Percentiles rank a stretch among this genome's conserved stretches.
Evolutionary conservation across 495 filamentous ascomycete genomes (phyloP).

Genomic region (Aspergillus cristatus): DNA sequence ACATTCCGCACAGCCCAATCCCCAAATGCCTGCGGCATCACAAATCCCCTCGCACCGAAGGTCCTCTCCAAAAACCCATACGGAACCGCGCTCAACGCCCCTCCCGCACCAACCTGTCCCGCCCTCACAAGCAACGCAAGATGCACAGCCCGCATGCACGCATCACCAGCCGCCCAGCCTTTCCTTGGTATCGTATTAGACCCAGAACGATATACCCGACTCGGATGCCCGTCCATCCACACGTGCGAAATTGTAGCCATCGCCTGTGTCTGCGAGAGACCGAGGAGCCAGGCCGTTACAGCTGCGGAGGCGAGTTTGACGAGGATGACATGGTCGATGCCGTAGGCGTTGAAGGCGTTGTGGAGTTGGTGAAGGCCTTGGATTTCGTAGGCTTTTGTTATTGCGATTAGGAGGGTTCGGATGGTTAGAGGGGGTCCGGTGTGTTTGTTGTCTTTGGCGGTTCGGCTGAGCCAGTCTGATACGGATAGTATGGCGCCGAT

Average conservation of each 20-base stretch:
- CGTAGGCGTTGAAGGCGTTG: constrained; percentile 30
- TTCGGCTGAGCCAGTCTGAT: constrained; percentile 26
- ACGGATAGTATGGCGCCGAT: constrained; percentile 32
- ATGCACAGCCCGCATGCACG: constrained; percentile 34
- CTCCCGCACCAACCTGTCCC: constrained; percentile 27
- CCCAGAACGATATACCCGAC: constrained; percentile 22
- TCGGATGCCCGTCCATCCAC: constrained; percentile 30
- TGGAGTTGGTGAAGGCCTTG: constrained; percentile 30
- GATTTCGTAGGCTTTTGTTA: constrained; percentile 40
- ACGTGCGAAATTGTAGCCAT: constrained; percentile 28
- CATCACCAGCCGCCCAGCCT: constrained; percentile 39
- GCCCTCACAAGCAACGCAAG: constrained; percentile 19
- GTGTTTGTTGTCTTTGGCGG: constrained; percentile 6
- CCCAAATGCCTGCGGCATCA: constrained; percentile 18
- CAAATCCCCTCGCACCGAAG: constrained; percentile 17
- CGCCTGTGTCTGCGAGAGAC: constrained; percentile 19
- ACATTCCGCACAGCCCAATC: constrained; percentile 27
- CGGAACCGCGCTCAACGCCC: constrained; percentile 18
- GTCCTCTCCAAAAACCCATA: constrained; percentile 30
- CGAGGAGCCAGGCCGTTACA: constrained; percentile 27
- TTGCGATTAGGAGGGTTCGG: constrained; percentile 20
- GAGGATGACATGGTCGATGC: constrained; percentile 37
- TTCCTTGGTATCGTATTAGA: constrained; percentile 32
- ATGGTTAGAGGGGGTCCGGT: constrained; percentile 18
- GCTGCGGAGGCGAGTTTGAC: constrained; percentile 35